A percentile compares a stretch with the other conserved stretches of the same genome.
Conservation (phyloP, 2,329 filamentous ascomycete genomes). For the Phialemonium atrogriseum region DNA sequence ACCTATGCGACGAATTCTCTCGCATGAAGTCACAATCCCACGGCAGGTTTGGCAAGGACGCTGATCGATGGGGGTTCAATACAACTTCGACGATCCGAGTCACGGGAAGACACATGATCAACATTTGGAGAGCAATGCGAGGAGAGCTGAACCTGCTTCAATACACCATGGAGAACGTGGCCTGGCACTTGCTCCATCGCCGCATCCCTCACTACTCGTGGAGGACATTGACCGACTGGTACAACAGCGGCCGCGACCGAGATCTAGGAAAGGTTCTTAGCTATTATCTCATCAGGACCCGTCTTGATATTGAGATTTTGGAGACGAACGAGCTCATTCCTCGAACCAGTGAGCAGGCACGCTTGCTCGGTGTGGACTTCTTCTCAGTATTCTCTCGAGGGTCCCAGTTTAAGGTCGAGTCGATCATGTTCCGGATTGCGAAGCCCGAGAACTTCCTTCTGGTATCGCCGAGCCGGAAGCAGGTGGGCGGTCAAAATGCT, state of each 20-base stretch:
- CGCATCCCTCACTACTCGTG: conserved; percentile 84
- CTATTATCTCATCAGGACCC: conserved; percentile 68
- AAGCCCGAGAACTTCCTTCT: conserved; percentile 94
- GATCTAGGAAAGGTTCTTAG: conserved; percentile 68
- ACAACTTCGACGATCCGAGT: conserved; percentile 86
- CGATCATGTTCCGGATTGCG: conserved; percentile 95
- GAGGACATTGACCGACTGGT: conserved; percentile 75
- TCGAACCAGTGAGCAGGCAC: conserved; percentile 87
- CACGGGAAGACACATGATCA: conserved; percentile 94
- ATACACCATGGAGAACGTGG: conserved; percentile 94
- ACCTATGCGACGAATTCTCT: conserved; percentile 86
- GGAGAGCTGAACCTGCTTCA: conserved; percentile 86
- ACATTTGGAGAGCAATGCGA: conserved; percentile 94
- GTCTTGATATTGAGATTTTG: conserved; percentile 81
- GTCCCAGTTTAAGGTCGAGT: conserved; percentile 98
- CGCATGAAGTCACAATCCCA: conserved; percentile 78
- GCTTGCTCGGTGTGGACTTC: conserved; percentile 89
- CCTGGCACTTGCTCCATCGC: conserved; percentile 79
- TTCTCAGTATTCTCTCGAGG: conserved; percentile 92
- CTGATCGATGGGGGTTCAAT: conserved; percentile 88
- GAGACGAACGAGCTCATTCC: conserved; percentile 83
- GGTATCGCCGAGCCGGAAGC: conserved; percentile 80
- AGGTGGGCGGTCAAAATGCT: conserved; percentile 90
- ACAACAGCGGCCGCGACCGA: conserved; percentile 56
- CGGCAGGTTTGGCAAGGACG: conserved; percentile 76